A percentile compares a stretch with the other conserved stretches of the same genome.
phyloP scores from a whole-genome alignment of 2,329 filamentous ascomycete genomes.

The Cercospora sp. region DNA sequence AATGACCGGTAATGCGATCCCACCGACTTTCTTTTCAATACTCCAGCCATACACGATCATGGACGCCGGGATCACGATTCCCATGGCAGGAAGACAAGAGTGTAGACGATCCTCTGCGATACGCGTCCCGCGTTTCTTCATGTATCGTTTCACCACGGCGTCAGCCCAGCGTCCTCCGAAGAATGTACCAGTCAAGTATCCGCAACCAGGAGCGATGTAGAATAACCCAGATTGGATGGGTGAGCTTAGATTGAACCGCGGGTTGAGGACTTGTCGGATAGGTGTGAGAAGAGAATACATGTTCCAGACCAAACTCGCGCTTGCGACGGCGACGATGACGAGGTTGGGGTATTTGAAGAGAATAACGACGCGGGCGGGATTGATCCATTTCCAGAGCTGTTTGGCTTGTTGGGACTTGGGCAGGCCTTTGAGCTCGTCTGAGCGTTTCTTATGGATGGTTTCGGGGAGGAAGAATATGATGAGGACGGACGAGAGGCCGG shows the following conservation, averaged over 20 bases:
- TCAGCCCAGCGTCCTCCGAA: slow-evolving; percentile 73
- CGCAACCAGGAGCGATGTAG: slow-evolving; percentile 71
- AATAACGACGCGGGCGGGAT: slow-evolving; percentile 63
- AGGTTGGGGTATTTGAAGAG: slow-evolving; percentile 71
- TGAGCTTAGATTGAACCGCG: slow-evolving; percentile 66
- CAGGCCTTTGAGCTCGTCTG: slow-evolving; percentile 61
- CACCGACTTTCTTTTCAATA: slow-evolving; percentile 56
- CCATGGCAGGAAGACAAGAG: slow-evolving; percentile 58
- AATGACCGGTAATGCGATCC: slow-evolving; percentile 64
- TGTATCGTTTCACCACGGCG: slow-evolving; percentile 64
- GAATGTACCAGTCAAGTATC: slow-evolving; percentile 69
- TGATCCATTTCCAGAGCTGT: slow-evolving; percentile 63
- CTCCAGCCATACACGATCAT: slow-evolving; percentile 71
- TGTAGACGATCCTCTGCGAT: slow-evolving; percentile 69
- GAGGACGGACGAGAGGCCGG: slow-evolving; percentile 59
- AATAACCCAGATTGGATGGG: slow-evolving; percentile 70
- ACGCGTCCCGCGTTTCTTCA: slow-evolving; percentile 60
- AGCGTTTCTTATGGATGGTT: slow-evolving; percentile 66
- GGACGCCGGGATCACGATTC: slow-evolving; percentile 58
- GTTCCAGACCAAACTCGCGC: slow-evolving; percentile 69
- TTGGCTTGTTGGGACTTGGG: slow-evolving; percentile 48
- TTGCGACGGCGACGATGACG: slow-evolving; percentile 61
- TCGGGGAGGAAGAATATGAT: slow-evolving; percentile 70
- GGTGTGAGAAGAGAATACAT: slow-evolving; percentile 59
- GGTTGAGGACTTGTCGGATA: slow-evolving; percentile 72